These are phyloP conservation scores for Lipomyces spencermartinsiae DNA, from an alignment of 805 yeast genomes.

Conservation along the genomic window DNA sequence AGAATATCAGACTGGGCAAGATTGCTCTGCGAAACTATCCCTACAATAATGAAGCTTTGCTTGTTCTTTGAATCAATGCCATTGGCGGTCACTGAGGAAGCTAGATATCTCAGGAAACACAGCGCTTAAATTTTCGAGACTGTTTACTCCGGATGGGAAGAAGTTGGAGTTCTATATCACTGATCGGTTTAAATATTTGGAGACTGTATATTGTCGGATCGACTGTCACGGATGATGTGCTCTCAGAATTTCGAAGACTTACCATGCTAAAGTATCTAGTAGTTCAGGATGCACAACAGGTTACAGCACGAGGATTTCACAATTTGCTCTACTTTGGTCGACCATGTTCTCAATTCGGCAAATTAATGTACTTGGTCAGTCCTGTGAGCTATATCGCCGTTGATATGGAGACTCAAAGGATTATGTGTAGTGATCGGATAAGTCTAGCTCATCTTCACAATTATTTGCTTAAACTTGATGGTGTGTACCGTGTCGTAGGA, in stretches of 20 bases:
- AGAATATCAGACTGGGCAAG: background rate
- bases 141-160: background rate
- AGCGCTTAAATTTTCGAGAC: background rate
- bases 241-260: background rate
- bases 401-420: no score
- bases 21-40: background rate
- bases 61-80: background rate
- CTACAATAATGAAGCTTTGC: background rate
- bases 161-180: background rate
- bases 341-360: background rate
- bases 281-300: background rate
- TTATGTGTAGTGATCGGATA: no score
- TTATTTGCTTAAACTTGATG: background rate
- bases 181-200: background rate
- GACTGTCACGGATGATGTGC: background rate
- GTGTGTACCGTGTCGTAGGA: background rate
- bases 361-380: no score
- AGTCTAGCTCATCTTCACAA: no score
- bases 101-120: background rate
- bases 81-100: background rate
- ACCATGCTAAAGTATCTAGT: background rate
- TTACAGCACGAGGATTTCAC: background rate
- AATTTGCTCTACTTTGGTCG: background rate
- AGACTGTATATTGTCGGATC: background rate
- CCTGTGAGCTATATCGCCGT: no score